Evolutionary conservation across 345 rosid species (phyloP).

Genomic region (Punica granatum): DNA sequence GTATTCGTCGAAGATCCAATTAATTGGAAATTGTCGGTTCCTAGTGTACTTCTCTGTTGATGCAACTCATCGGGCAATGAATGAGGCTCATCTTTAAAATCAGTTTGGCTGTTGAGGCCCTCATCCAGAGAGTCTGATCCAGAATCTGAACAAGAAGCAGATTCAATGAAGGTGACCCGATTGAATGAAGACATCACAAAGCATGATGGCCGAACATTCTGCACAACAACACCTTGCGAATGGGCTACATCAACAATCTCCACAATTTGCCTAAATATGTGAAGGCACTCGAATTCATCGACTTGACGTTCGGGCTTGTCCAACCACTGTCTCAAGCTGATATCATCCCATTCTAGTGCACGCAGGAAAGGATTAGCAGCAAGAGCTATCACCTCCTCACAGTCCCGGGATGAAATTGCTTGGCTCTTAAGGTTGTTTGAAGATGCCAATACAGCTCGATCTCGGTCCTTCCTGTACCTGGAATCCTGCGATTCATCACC

Average conservation of each 20-base stretch:
- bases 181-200: constrained; percentile 86
- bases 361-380: constrained; percentile 36
- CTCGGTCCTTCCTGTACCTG: constrained; percentile 32
- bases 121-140: constrained; percentile 90
- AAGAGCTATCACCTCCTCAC: constrained; percentile 33
- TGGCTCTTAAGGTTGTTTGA: constrained; percentile 44
- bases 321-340: constrained; percentile 95
- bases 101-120: constrained; percentile 43
- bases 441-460: constrained; percentile 35
- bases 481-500: constrained; percentile 27
- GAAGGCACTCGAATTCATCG: constrained; percentile 79
- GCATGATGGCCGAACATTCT: constrained; percentile 92
- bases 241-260: constrained; percentile 82
- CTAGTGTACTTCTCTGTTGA: constrained; percentile 25
- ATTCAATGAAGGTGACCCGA: constrained; percentile 88
- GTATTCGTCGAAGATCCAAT: constrained; percentile 26
- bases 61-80: constrained; percentile 34
- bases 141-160: constrained; percentile 92
- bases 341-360: constrained; percentile 70
- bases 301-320: constrained; percentile 68
- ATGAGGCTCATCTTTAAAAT: constrained; percentile 26
- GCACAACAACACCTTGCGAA: constrained; percentile 86
- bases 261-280: constrained; percentile 84
- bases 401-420: constrained; percentile 40
- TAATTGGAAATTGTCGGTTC: constrained; percentile 32